Percentiles rank a stretch among this genome's conserved stretches.
These are phyloP conservation scores for Verticillium nubilum DNA, from an alignment of 2,329 filamentous ascomycete genomes.

Conservation along the genomic window DNA sequence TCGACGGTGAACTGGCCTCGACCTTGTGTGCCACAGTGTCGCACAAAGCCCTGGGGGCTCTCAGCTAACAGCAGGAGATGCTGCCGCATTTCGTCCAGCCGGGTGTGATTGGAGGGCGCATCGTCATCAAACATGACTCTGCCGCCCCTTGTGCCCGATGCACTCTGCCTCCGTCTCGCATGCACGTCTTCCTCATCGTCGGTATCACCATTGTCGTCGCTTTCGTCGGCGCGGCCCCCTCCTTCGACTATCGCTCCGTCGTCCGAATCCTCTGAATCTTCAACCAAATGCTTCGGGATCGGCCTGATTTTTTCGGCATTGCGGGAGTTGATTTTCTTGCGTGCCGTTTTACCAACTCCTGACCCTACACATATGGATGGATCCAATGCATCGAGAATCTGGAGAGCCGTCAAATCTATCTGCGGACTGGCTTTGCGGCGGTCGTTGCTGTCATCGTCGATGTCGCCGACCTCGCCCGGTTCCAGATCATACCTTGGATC, in stretches of 20 bases:
- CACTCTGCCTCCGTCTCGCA: neutral
- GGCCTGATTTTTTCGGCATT: conserved; percentile 44
- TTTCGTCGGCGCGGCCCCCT: conserved; percentile 25
- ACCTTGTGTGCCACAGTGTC: conserved; percentile 57
- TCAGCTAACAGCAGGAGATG: conserved; percentile 70
- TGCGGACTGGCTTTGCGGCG: conserved; percentile 18
- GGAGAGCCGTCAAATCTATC: conserved; percentile 42
- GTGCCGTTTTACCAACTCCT: conserved; percentile 52
- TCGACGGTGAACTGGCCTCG: conserved; percentile 78
- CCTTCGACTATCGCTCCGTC: conserved; percentile 16
- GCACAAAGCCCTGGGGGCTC: conserved; percentile 63
- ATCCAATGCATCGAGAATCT: conserved; percentile 50
- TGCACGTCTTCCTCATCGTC: conserved; percentile 19
- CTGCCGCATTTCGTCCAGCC: conserved; percentile 58
- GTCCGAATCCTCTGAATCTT: conserved; percentile 29
- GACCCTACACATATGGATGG: conserved; percentile 45
- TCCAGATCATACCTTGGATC: conserved; percentile 43
- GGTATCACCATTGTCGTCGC: conserved; percentile 26
- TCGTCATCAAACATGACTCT: conserved; percentile 50
- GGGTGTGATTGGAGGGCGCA: conserved; percentile 32
- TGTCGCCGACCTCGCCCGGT: conserved; percentile 18
- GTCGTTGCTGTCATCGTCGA: conserved; percentile 25
- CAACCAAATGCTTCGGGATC: conserved; percentile 13
- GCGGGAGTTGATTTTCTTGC: conserved; percentile 38
- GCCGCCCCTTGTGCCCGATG: conserved; percentile 24